A percentile compares a stretch with the other conserved stretches of the same genome.
Conservation (phyloP, 495 filamentous ascomycete genomes). For the Staphylotrichum tortipilum region DNA sequence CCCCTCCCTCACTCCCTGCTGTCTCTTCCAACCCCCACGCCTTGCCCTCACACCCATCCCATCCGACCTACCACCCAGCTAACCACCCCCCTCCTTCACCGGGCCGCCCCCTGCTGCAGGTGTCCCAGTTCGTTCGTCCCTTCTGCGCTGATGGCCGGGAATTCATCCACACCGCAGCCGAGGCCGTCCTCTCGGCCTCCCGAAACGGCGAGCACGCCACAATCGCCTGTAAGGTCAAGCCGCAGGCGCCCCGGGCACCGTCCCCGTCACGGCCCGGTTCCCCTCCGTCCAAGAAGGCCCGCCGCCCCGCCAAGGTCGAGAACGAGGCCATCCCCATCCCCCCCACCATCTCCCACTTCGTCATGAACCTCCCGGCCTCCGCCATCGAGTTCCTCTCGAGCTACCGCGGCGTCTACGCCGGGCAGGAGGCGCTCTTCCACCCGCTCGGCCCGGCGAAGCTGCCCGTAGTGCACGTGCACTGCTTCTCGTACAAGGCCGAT, state of each 20-base stretch:
- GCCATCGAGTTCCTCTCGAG: conserved; percentile 79
- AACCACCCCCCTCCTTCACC: not conserved
- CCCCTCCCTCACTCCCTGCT: not conserved
- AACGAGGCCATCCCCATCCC: conserved; percentile 46
- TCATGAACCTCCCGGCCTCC: conserved; percentile 92
- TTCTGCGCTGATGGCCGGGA: conserved; percentile 70
- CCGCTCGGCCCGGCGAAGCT: conserved; percentile 49
- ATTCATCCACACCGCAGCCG: conserved; percentile 66
- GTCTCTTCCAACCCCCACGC: no score
- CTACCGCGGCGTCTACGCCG: conserved; percentile 73
- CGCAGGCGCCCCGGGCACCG: conserved; percentile 8
- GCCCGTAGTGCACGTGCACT: conserved; percentile 85
- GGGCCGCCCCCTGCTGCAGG: no score
- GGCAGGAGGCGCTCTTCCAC: conserved; percentile 55
- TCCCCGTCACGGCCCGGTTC: no score
- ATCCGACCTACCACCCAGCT: not conserved
- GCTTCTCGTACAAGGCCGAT: conserved; percentile 70
- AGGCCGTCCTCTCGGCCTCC: conserved; percentile 48
- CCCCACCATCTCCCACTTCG: conserved; percentile 74
- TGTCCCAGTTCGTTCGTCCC: conserved; percentile 61
- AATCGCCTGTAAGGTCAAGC: conserved; percentile 27
- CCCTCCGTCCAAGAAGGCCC: no score
- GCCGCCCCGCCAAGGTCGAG: conserved; percentile 10
- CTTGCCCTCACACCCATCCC: no score
- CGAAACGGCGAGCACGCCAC: conserved; percentile 39